Percentiles rank a stretch among this genome's conserved stretches.
Conservation (phyloP, 345 rosid genomes). For the Eucalyptus microcorys region DNA sequence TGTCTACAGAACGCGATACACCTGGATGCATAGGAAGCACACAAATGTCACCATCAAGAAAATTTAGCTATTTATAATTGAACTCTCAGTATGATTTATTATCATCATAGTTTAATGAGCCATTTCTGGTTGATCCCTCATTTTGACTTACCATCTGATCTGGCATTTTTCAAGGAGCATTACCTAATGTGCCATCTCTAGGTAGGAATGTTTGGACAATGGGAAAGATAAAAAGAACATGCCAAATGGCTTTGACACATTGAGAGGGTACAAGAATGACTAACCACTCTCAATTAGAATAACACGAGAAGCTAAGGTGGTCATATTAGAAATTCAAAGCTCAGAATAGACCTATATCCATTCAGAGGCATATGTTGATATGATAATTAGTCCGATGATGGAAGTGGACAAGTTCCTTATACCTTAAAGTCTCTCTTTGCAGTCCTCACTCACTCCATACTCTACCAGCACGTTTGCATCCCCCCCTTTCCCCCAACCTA, state of each 20-base stretch:
- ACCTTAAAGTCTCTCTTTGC: not conserved
- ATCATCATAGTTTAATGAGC: not conserved
- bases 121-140: not conserved
- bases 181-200: not conserved
- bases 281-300: too few species aligned
- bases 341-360: not conserved
- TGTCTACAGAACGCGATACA: not conserved
- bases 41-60: not conserved
- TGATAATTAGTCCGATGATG: not conserved
- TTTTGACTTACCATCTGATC: not conserved
- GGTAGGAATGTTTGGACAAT: not conserved
- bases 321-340: too few species aligned
- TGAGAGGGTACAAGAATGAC: not conserved
- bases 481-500: not conserved
- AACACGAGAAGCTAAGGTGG: too few species aligned
- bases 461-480: not conserved
- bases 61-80: not conserved
- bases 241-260: not conserved
- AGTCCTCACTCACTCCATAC: not conserved
- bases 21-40: not conserved
- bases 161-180: not conserved
- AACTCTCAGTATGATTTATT: not conserved
- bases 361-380: not conserved
- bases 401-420: not conserved
- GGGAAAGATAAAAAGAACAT: not conserved